These are phyloP conservation scores for Hypoxylon fragiforme DNA, from an alignment of 495 filamentous ascomycete genomes.

Conservation along the genomic window DNA sequence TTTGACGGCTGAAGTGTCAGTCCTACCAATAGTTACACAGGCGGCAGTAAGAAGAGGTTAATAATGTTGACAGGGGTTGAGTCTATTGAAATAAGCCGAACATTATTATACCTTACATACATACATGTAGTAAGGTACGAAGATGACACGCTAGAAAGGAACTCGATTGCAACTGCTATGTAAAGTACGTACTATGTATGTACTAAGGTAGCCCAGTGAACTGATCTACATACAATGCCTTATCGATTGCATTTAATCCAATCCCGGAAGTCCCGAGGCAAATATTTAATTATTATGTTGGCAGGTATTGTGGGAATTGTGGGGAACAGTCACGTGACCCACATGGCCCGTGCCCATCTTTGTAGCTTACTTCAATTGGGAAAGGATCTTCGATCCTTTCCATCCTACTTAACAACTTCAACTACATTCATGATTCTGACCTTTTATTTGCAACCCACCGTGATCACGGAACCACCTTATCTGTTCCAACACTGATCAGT, in stretches of 20 bases:
- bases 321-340: no score
- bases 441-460: no score
- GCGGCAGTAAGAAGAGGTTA: neutral
- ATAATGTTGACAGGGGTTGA: conserved; percentile 1
- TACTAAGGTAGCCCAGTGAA: neutral
- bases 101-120: no score
- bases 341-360: no score
- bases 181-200: conserved; percentile 14
- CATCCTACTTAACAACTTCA: no score
- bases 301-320: no score
- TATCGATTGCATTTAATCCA: neutral
- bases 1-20: conserved; percentile 19
- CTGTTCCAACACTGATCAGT: no score
- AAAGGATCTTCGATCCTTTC: no score
- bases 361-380: no score
- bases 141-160: conserved; percentile 30
- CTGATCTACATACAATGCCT: neutral
- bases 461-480: no score
- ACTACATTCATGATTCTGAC: no score
- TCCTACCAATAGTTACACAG: neutral
- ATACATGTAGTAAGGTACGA: no score
- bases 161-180: conserved; percentile 9
- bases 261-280: neutral
- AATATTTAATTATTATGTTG: neutral
- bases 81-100: neutral